These are phyloP conservation scores for Oryza glaberrima DNA, from an alignment of 176 grass and related monocot genomes.

Conservation along the genomic window DNA sequence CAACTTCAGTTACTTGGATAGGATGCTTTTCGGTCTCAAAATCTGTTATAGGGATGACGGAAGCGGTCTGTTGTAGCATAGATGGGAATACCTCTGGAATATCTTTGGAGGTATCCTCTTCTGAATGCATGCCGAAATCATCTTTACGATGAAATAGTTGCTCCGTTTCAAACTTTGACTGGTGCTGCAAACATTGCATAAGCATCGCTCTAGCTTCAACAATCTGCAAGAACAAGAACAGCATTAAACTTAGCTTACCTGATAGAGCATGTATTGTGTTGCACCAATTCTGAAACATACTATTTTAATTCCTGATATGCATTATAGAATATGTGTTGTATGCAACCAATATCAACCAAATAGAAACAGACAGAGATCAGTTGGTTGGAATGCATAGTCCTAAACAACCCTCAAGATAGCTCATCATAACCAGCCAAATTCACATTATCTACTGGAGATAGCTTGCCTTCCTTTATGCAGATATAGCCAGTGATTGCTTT, in stretches of 20 bases:
- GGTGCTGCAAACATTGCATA: slow-evolving; percentile 69
- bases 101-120: slow-evolving; percentile 44
- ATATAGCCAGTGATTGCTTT: slow-evolving; percentile 11
- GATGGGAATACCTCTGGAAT: slow-evolving; percentile 39
- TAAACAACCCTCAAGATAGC: slow-evolving; percentile 1
- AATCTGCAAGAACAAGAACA: slow-evolving; percentile 65
- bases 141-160: slow-evolving; percentile 45
- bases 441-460: slow-evolving; percentile 9
- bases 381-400: not conserved
- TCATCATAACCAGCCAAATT: slow-evolving; percentile 16
- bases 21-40: slow-evolving; percentile 67
- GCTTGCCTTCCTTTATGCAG: slow-evolving; percentile 10
- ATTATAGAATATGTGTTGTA: not conserved
- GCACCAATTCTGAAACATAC: slow-evolving; percentile 13
- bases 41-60: slow-evolving; percentile 53
- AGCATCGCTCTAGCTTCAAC: slow-evolving; percentile 91
- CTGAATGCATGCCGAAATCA: slow-evolving; percentile 18
- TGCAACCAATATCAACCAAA: not conserved
- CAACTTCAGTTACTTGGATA: slow-evolving; percentile 61
- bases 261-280: not conserved
- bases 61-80: slow-evolving; percentile 29
- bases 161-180: slow-evolving; percentile 64
- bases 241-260: slow-evolving; percentile 13
- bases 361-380: not conserved
- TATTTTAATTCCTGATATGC: not conserved